phyloP scores from a whole-genome alignment of 2,329 filamentous ascomycete species.

The Trichoderma semiorbis region DNA sequence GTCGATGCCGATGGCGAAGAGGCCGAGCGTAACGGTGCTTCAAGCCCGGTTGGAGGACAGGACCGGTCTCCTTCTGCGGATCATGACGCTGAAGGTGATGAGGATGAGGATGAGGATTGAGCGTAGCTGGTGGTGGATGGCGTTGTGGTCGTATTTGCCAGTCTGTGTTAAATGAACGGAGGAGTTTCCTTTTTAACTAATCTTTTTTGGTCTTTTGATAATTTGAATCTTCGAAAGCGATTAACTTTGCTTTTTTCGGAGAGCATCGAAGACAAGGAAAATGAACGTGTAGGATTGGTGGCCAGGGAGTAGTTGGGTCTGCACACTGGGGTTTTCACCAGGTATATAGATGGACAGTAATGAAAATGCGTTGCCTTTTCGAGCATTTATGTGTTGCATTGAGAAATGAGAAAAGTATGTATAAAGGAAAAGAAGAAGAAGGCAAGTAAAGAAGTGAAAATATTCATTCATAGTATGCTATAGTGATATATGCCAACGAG shows the following conservation, averaged over 20 bases:
- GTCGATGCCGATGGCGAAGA: constrained; percentile 27
- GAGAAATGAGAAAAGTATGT: background rate
- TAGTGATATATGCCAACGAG: background rate
- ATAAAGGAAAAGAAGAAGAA: background rate
- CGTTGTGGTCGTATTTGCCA: background rate
- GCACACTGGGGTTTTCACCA: background rate
- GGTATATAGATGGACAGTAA: constrained; percentile 16
- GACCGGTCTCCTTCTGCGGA: constrained; percentile 35
- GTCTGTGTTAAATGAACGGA: background rate
- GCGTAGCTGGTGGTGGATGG: background rate
- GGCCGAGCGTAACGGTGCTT: constrained; percentile 25
- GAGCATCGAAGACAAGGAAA: background rate
- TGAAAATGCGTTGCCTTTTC: constrained; percentile 5
- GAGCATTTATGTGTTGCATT: background rate
- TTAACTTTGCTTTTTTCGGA: background rate
- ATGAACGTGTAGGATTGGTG: background rate
- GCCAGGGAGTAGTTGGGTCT: background rate
- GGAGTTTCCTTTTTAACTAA: background rate
- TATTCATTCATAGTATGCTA: background rate
- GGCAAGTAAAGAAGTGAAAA: background rate
- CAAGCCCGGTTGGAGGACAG: constrained; percentile 22
- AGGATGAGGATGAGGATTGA: constrained; percentile 29
- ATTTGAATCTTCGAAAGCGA: constrained; percentile 1
- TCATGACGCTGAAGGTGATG: constrained; percentile 47
- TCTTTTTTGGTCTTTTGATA: background rate